phyloP scores from a whole-genome alignment of 1,284 basidiomycete genomes.

The Ceratobasidium sp. region DNA sequence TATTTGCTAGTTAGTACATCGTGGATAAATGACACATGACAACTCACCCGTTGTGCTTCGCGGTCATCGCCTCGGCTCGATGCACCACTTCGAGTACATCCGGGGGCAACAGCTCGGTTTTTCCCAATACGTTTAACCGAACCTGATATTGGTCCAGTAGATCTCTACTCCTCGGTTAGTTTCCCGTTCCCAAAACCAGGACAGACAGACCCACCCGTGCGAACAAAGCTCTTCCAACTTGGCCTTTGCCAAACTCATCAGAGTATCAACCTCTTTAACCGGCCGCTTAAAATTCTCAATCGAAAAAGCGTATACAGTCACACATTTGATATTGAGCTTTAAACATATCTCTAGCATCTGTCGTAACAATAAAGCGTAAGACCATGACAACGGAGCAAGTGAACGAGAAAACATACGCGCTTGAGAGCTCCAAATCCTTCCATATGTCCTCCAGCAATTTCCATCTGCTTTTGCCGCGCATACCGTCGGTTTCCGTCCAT shows the following conservation, averaged over 20 bases:
- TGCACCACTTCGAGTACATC: conserved; percentile 74
- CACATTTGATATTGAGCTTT: conserved; percentile 75
- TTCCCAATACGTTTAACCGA: conserved; percentile 84
- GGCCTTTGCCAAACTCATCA: conserved; percentile 87
- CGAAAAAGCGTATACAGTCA: conserved; percentile 94
- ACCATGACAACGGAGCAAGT: neutral
- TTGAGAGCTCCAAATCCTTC: conserved; percentile 86
- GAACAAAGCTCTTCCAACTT: conserved; percentile 82
- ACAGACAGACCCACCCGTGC: conserved; percentile 69
- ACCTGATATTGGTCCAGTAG: conserved; percentile 83
- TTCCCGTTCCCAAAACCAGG: too few species aligned
- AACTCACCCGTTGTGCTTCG: conserved; percentile 71
- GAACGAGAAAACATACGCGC: conserved; percentile 61
- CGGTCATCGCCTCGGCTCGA: conserved; percentile 82
- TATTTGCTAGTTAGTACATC: conserved; percentile 48
- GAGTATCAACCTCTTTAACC: conserved; percentile 81
- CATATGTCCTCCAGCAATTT: conserved; percentile 79
- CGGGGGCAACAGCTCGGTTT: conserved; percentile 76
- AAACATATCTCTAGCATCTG: conserved; percentile 87
- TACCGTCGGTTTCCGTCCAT: conserved; percentile 99
- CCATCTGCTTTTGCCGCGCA: conserved; percentile 73
- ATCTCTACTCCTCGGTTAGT: conserved; percentile 57
- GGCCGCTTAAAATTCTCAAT: conserved; percentile 98
- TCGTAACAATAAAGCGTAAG: neutral
- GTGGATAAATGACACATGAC: neutral